Evolutionary conservation across 208 protist genomes (phyloP).

Genomic region (Leishmania turanica): DNA sequence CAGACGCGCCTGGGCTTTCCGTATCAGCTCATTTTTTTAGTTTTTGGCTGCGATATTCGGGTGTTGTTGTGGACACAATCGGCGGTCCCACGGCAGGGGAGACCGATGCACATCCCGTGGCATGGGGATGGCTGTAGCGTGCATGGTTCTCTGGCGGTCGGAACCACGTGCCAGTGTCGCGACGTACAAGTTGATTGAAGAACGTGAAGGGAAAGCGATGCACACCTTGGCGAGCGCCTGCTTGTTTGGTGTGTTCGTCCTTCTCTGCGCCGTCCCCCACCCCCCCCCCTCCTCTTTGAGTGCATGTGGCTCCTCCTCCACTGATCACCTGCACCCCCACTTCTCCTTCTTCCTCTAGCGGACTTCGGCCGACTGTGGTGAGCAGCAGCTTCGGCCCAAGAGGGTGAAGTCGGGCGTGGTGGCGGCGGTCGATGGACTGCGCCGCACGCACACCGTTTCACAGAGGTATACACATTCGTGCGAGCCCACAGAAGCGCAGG

Average conservation of each 20-base stretch:
- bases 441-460: background rate
- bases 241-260: background rate
- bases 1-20: no score
- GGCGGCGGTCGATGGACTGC: no score
- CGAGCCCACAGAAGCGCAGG: background rate
- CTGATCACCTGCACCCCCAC: background rate
- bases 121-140: no score
- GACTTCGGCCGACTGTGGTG: background rate
- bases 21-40: rapidly evolving
- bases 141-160: no score
- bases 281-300: background rate
- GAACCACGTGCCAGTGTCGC: background rate
- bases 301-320: background rate
- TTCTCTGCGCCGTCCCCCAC: background rate
- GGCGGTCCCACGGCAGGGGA: no score
- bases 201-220: no score
- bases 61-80: no score
- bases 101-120: no score
- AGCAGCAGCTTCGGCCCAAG: background rate
- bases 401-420: background rate
- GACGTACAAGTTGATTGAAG: no score
- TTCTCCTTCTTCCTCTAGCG: background rate
- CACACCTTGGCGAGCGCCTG: background rate
- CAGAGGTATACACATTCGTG: background rate
- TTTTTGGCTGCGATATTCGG: no score